These are phyloP conservation scores for Euphorbia celastroides DNA, from an alignment of 441 rosid genomes.

Conservation along the genomic window DNA sequence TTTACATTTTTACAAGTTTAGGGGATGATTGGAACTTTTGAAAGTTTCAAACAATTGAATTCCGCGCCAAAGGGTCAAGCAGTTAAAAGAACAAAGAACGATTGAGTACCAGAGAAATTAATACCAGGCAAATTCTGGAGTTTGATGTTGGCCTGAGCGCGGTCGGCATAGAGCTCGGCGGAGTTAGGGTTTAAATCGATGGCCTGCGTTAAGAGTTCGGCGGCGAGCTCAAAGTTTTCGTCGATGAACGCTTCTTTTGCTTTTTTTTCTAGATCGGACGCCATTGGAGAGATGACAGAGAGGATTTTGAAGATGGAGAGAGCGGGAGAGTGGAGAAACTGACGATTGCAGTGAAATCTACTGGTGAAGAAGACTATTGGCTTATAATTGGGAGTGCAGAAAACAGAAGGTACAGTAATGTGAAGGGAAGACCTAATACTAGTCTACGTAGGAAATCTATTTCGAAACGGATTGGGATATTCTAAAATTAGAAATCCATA, in stretches of 20 bases:
- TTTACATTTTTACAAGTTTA: no score
- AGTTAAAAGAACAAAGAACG: not conserved
- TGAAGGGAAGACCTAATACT: not conserved
- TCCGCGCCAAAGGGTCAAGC: not conserved
- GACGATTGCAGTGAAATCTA: not conserved
- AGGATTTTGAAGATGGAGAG: not conserved
- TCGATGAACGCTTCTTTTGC: slow-evolving; percentile 86
- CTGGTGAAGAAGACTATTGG: slow-evolving; percentile 11
- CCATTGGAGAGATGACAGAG: slow-evolving; percentile 39
- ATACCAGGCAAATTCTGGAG: slow-evolving; percentile 62
- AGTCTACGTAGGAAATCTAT: not conserved
- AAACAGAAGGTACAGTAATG: not conserved
- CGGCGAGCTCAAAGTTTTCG: slow-evolving; percentile 76
- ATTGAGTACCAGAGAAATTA: not conserved
- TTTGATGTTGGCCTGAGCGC: slow-evolving; percentile 88
- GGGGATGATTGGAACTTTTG: no score
- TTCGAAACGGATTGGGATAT: no score
- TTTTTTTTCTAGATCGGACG: slow-evolving; percentile 61
- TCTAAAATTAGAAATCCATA: no score
- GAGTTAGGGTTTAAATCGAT: slow-evolving; percentile 51
- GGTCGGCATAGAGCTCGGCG: slow-evolving; percentile 78
- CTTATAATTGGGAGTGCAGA: not conserved
- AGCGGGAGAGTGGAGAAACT: slow-evolving; percentile 6
- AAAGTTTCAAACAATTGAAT: not conserved
- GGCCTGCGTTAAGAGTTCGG: slow-evolving; percentile 74